Percentiles rank a stretch among this genome's conserved stretches.
Conservation (phyloP, 2,329 filamentous ascomycete genomes). For the Lasiodiplodia citricola region DNA sequence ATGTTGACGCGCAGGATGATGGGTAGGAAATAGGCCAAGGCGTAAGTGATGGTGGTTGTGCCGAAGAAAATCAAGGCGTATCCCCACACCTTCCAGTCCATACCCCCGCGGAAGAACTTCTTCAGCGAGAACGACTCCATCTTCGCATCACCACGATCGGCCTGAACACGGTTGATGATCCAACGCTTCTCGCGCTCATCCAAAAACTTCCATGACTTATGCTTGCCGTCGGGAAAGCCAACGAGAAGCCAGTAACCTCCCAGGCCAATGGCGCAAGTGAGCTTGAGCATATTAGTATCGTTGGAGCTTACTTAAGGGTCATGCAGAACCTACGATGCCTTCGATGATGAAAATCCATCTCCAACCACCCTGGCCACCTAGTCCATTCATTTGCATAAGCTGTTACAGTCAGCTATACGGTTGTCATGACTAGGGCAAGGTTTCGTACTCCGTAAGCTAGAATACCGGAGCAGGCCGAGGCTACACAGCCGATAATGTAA, state of each 20-base stretch:
- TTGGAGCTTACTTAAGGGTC: background rate
- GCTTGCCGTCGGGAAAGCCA: constrained; percentile 53
- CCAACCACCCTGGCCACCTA: constrained; percentile 53
- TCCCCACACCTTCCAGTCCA: constrained; percentile 61
- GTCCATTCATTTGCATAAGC: constrained; percentile 67
- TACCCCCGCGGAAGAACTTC: constrained; percentile 54
- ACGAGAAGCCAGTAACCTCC: constrained; percentile 50
- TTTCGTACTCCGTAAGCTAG: constrained; percentile 64
- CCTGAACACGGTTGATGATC: constrained; percentile 57
- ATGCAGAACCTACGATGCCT: constrained; percentile 30
- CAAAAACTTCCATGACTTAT: constrained; percentile 51
- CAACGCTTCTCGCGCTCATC: constrained; percentile 54
- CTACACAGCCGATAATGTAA: constrained; percentile 71
- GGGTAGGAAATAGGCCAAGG: constrained; percentile 79
- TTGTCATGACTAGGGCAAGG: constrained; percentile 38
- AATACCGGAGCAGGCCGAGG: constrained; percentile 70
- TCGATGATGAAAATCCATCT: constrained; percentile 55
- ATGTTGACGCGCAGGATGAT: constrained; percentile 70
- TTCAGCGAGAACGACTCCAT: constrained; percentile 53
- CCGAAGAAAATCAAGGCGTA: constrained; percentile 63
- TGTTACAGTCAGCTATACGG: constrained; percentile 31
- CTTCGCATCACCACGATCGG: constrained; percentile 59
- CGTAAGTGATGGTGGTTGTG: constrained; percentile 74
- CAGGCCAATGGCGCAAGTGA: constrained; percentile 49
- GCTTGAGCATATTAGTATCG: background rate